Base-by-base conservation (phyloP, 83 land plant species). In the Larix sibirica region DNA sequence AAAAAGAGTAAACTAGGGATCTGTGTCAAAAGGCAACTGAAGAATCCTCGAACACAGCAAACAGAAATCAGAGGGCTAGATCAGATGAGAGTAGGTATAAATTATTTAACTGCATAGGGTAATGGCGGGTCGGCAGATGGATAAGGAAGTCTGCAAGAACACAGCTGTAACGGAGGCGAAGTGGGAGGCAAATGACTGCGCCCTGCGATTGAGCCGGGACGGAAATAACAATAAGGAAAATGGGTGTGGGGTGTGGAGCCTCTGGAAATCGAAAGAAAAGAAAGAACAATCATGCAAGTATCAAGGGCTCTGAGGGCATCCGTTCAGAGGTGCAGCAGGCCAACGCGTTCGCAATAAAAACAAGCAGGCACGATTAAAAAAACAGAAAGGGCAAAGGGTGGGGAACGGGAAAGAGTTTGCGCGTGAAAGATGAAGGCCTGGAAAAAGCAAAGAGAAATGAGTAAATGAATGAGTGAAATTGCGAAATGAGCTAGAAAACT, bases 121-220 rank as follows among this genome's bases (percentile, higher is more conserved):
- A 65, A 26, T 50, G 79, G 20, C 60, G 54, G 50, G 26, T 54
- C 47, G 50, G 73, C 20, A 71, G 23, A 14, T 2, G 14, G 69
- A 28, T 38, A 70, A 38, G 75, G 75, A 44, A 50, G 77, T 73
- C 77, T 1, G 13, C 17, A 69, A 50, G 56, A 50, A 50, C 13
- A 73, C 77, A 73, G 79, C 79, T 75, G 79, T 75, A 50, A 75
- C 59, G 60, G 77, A 44, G 23, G 59, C 23, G 59, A 47, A 75
- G 79, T 75, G 79, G 79, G 79, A 42, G 79, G 54, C 79, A 75
- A 75, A 75, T 50, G 79, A 75, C 79, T 75, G 78, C 59, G 33
- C 78, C 59, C 18, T 14, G 59, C 78, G 59, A 75, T 54, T 54
- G 47, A 74, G 58, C 50, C 21, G 13, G 44, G 20, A 73, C 58